Percentiles rank a stretch among this genome's conserved stretches.
Evolutionary conservation across 2,329 filamentous ascomycete genomes (phyloP).

Genomic region (Curvularia sp.): DNA sequence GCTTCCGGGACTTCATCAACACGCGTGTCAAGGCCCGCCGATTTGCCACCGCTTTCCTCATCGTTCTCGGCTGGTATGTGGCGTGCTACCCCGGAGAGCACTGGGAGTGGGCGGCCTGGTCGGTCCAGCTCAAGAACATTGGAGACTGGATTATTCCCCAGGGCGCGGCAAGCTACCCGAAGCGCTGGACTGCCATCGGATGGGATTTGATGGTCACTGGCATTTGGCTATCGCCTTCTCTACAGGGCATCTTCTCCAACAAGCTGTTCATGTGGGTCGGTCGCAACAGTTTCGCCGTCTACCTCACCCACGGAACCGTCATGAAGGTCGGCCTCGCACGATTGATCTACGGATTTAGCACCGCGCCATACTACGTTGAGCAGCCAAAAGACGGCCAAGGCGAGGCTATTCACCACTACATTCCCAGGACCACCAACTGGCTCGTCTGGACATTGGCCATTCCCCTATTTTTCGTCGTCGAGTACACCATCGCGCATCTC

Average conservation of each 20-base stretch:
- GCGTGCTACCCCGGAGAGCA: conserved; percentile 61
- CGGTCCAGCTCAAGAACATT: conserved; percentile 52
- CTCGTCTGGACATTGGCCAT: conserved; percentile 54
- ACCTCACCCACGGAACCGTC: conserved; percentile 62
- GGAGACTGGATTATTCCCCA: conserved; percentile 58
- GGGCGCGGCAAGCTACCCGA: conserved; percentile 54
- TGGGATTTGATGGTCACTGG: conserved; percentile 60
- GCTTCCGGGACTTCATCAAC: conserved; percentile 56
- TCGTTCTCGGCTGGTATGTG: conserved; percentile 57
- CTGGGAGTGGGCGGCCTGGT: conserved; percentile 61
- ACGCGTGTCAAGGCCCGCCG: conserved; percentile 49
- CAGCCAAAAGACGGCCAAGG: conserved; percentile 50
- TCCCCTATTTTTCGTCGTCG: conserved; percentile 56
- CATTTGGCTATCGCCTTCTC: conserved; percentile 59
- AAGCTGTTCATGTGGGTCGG: conserved; percentile 62
- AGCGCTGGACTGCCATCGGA: conserved; percentile 57
- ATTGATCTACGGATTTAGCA: conserved; percentile 61
- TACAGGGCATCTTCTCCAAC: conserved; percentile 60
- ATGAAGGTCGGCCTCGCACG: conserved; percentile 60
- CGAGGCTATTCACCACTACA: conserved; percentile 52
- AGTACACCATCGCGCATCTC: conserved; percentile 58
- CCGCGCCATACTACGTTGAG: conserved; percentile 53
- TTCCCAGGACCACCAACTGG: conserved; percentile 52
- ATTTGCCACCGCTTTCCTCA: conserved; percentile 49
- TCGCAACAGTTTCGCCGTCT: conserved; percentile 64